Base-by-base conservation (phyloP, 129 eudicot genomes). In the Flaveria bidentis region DNA sequence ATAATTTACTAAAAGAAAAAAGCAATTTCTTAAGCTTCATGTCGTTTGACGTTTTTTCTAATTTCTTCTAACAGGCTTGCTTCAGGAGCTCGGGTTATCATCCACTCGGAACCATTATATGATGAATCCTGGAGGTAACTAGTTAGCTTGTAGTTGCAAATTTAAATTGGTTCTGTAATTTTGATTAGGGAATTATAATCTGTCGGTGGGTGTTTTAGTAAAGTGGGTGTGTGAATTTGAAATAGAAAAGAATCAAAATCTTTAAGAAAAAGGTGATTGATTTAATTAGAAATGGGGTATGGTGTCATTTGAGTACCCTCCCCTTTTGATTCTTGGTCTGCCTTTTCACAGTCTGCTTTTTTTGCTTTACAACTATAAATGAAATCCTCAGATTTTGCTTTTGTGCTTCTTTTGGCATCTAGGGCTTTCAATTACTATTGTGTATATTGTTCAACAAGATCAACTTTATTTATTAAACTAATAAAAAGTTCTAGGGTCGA, bases 61-160 rank as follows among this genome's bases (percentile, higher is more conserved):
- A 12, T 84, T 80, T 41, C 78, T 79, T n/a, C 47, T 73, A 80
- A 87, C 97, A 93, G 98, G 92, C 98, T 93, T 72, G 85, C 98
- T 90, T 93, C 98, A 65, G 98, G 98, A 83, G 97, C 97, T 81
- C 82, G 97, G 83, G 87, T 93, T 80, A 90, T 93, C 76, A 93
- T 93, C 62, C 89, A 93, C 70, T 88, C 98, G 13, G 87, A 83
- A 71, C 85, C 85, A 78, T 83, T 76, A 13, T 67, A 47, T 20
- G 82, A 61, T 44, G 74, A 66, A 53, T 53, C 60, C 25, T 53
- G 60, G 60, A 53, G 9, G 60, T 53, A 53, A 53, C 60, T 53
- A 78, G 82, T 72, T 69, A 75, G 72, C 75, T 42, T 25, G 79
- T 80, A 79, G 76, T 51, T 73, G 69, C 39, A 55, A 39, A 41